Evolutionary conservation across 2,329 filamentous ascomycete species (phyloP), one percentile per base, ranked within the genome.

Genomic region (Talaromyces sp.): DNA sequence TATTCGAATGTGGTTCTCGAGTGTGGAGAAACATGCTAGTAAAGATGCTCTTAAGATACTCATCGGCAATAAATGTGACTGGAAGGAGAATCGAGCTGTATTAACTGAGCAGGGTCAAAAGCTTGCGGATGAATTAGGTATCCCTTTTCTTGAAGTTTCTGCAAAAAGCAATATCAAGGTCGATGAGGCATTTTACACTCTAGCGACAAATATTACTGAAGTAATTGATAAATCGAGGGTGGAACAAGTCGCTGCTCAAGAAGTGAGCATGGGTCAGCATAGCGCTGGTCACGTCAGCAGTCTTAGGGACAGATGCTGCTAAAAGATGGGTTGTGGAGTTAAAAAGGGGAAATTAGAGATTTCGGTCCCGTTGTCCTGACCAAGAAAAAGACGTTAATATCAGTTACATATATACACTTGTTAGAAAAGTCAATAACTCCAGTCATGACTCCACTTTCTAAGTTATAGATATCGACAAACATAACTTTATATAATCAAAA

Each of bases 161-260:
- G 95, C 95, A 66, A 99, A 99, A 85, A 93, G 90, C 81, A 98
- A 98, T 82, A 97, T 96, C 86, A 99, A 99, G 80, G 96, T 99
- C 71, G 95, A 99, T 79, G 93, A 97, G 82, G 95, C 95, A 19
- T 99, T 99, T 76, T 98, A 96, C 82, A 93, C 85, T 75, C 86
- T 99, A 69, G 95, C 95, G 17, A 86, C 89, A 66, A 93, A 97
- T 74, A 98, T 99, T 82, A 99, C 99, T 87, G 96, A 96, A 84
- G 88, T 97, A 76, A 95, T 97, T 78, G 93, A 98, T 76, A 96
- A 88, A 65, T 86, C 88, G 67, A 91, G 93, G 82, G 86, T 86
- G 65, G 90, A 95, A 68, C 84, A 86, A 69, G 77, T 82, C 41
- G 77, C 80, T 32, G 69, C 77, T 38, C 76, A 80, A 63, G 86